Evolutionary conservation across 306 rosid species (phyloP), one percentile per base, ranked within the genome.

Genomic region (Casuarina cunninghamiana): DNA sequence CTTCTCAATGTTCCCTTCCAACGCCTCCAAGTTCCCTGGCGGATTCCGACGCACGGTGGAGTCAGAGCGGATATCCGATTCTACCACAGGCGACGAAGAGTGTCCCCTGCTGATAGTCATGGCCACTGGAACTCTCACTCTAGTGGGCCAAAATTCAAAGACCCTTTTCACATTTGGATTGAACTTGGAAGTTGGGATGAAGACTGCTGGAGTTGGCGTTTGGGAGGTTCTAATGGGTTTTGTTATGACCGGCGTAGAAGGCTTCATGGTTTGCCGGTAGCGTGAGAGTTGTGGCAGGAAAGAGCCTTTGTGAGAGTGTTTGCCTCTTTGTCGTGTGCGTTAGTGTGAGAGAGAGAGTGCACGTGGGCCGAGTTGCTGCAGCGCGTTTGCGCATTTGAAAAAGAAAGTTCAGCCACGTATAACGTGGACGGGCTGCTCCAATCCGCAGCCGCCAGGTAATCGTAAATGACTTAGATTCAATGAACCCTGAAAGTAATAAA

Each of bases 1-100:
- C 94, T 87, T 91, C 71, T 94, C 96, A 37, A 91, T 82, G 65
- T n/a, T 53, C 17, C 80, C 94, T 78, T 94, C 98, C 17, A 88
- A 0, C 16, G 77, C 77, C 43, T 85, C 85, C 26, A 65, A 5
- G 60, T 78, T 38, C 77, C 54, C 77, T 3, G 80, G 19, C 73
- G 74, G 76, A 5, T 75, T 45, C 37, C 79, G 77, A 62, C 80
- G 42, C 8, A 49, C 63, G 2, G 43, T 74, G 48, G 85, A 69
- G 62, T 79, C 82, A 77, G 63, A 74, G 49, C 81, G 80, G 10
- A 80, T 10, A 62, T 85, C 63, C 48, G 91, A 77, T 57, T 71
- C 72, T 53, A 73, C 77, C 2, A 65, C 63, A 15, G 86, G 84
- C 11, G 90, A 61, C 4, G 85, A 63, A 21, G 86, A 58, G 55